phyloP scores from a whole-genome alignment of 2,329 filamentous ascomycete genomes.

The Fusarium sp. region DNA sequence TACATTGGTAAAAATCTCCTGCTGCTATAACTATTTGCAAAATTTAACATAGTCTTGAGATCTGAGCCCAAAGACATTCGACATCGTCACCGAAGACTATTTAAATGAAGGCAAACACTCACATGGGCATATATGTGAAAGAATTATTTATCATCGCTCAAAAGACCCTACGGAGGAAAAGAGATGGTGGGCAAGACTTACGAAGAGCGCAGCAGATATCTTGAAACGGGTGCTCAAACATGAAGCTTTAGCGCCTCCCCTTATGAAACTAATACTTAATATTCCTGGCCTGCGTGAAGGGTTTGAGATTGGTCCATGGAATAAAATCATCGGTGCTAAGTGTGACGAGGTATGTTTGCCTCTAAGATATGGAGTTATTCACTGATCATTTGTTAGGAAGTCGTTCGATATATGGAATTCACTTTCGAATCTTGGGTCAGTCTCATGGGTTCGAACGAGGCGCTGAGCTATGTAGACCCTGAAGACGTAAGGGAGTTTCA shows the following conservation, averaged over 20 bases:
- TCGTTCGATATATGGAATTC: conserved; percentile 7
- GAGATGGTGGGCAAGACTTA: background rate
- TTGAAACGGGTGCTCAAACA: background rate
- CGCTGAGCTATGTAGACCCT: background rate
- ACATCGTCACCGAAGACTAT: background rate
- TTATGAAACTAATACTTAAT: background rate
- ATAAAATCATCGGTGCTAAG: background rate
- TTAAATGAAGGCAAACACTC: background rate
- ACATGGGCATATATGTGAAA: background rate
- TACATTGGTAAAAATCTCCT: background rate
- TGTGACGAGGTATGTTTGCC: background rate
- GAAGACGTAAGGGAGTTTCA: background rate
- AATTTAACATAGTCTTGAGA: background rate
- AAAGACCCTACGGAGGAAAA: background rate
- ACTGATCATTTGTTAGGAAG: too few species aligned
- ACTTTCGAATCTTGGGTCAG: background rate
- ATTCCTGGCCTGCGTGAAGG: background rate
- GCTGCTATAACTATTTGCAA: background rate
- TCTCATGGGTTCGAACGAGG: conserved; percentile 3
- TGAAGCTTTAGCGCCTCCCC: background rate
- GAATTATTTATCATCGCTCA: background rate
- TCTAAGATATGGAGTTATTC: too few species aligned
- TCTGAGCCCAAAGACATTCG: background rate
- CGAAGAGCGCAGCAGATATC: background rate
- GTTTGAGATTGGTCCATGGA: background rate